Conservation (phyloP, 2,329 filamentous ascomycete genomes). For the Plectosphaerella plurivora region DNA sequence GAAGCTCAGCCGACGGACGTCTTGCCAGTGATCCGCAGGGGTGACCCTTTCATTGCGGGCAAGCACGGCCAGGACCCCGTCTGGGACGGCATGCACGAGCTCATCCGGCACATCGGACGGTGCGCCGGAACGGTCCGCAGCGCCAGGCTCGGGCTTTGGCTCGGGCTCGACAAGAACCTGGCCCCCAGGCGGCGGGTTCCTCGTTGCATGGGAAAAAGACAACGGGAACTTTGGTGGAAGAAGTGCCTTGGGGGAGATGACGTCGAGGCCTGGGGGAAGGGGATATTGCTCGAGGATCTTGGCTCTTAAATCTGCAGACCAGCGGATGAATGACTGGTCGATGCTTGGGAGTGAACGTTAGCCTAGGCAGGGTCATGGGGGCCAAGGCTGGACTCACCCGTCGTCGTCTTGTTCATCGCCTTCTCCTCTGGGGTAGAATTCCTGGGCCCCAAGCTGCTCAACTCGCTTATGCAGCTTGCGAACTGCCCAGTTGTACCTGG, state of each 20-base stretch:
- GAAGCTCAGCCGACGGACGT: conserved; percentile 78
- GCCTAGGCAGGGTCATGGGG: background rate
- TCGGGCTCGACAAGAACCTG: background rate
- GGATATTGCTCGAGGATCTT: conserved; percentile 65
- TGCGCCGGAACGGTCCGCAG: background rate
- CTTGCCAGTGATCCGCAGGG: conserved; percentile 78
- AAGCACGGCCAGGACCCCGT: conserved; percentile 53
- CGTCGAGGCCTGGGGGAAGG: conserved; percentile 58
- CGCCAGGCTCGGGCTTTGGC: conserved; percentile 10
- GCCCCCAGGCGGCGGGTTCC: no score
- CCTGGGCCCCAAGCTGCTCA: conserved; percentile 73
- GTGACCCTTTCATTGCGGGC: conserved; percentile 70
- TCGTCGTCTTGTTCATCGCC: conserved; percentile 92
- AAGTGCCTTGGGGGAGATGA: conserved; percentile 69
- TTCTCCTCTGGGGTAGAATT: conserved; percentile 76
- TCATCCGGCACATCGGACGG: background rate
- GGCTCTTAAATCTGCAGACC: conserved; percentile 65
- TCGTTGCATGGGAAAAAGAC: background rate
- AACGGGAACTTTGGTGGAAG: conserved; percentile 72
- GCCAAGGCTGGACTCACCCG: conserved; percentile 55
- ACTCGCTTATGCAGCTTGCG: conserved; percentile 84
- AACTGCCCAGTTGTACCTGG: conserved; percentile 86
- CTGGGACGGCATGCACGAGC: conserved; percentile 25
- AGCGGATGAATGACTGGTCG: conserved; percentile 76
- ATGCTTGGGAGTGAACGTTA: conserved; percentile 45